Evolutionary conservation across 179 eudicot species (phyloP).

Genomic region (Amaranthus tricolor): DNA sequence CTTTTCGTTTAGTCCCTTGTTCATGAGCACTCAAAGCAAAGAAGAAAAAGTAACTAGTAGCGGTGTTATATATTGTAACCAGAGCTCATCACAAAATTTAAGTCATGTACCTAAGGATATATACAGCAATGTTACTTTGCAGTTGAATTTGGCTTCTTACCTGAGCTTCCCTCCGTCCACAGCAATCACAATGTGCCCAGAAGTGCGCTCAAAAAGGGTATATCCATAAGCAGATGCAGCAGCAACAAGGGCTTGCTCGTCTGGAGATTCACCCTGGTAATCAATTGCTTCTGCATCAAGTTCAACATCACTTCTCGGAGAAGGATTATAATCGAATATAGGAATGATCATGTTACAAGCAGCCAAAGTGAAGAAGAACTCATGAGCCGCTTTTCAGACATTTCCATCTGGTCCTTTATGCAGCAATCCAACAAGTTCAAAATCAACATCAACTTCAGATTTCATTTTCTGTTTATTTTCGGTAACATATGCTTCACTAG

Average conservation of each 20-base stretch:
- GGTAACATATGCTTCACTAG: conserved; percentile 26
- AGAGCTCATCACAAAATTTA: too few relatives aligned
- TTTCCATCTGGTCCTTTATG: conserved; percentile 46
- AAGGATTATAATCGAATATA: conserved; percentile 41
- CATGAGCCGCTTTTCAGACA: conserved; percentile 68
- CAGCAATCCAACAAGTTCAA: conserved; percentile 59
- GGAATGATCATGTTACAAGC: conserved; percentile 97
- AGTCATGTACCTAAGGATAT: too few relatives aligned
- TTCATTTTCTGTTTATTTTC: conserved; percentile 60
- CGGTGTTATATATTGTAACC: too few relatives aligned
- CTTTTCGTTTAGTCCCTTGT: too few relatives aligned
- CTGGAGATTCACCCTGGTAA: conserved; percentile 99
- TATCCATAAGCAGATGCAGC: conserved; percentile 97
- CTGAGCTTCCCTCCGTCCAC: conserved; percentile 86
- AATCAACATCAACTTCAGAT: conserved; percentile 59
- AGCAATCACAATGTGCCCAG: conserved; percentile 87
- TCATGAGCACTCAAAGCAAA: too few relatives aligned
- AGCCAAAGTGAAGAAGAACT: conserved; percentile 87
- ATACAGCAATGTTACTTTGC: background rate
- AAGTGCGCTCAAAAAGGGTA: conserved; percentile 89
- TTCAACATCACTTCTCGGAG: conserved; percentile 31
- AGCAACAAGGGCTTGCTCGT: conserved; percentile 88
- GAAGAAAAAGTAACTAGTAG: too few relatives aligned
- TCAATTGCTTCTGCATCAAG: conserved; percentile 50
- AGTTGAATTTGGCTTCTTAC: conserved; percentile 37